phyloP scores from a whole-genome alignment of 805 yeast species.

The Zygoascus tannicola region DNA sequence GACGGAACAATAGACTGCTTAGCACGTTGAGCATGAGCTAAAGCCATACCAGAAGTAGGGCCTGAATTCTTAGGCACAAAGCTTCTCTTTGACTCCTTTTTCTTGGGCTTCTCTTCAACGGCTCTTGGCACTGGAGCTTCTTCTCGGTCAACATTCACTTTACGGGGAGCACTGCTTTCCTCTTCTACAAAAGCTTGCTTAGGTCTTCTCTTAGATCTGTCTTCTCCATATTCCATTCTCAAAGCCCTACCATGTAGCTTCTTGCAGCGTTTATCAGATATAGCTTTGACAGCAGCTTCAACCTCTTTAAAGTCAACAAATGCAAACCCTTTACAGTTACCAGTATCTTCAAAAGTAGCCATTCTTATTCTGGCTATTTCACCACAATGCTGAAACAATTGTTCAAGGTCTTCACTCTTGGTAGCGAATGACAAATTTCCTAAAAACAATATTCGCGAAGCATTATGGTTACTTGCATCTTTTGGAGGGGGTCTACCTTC shows the following conservation, averaged over 20 bases:
- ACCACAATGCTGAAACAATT: conserved; percentile 87
- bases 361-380: conserved; percentile 75
- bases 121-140: conserved; percentile 10
- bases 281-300: conserved; percentile 73
- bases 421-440: conserved; percentile 93
- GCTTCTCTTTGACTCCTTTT: background rate
- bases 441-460: conserved; percentile 79
- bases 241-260: conserved; percentile 63
- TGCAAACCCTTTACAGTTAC: conserved; percentile 95
- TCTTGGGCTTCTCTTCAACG: conserved; percentile 1
- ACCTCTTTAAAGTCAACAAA: conserved; percentile 79
- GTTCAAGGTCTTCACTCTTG: conserved; percentile 64
- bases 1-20: conserved; percentile 84
- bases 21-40: conserved; percentile 82
- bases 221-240: conserved; percentile 91
- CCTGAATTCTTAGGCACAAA: conserved; percentile 14
- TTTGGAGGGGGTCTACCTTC: conserved; percentile 77
- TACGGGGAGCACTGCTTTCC: conserved; percentile 4
- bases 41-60: conserved; percentile 61
- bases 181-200: conserved; percentile 2
- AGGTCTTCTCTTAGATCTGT: conserved; percentile 59
- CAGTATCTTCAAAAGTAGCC: conserved; percentile 97
- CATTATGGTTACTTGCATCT: conserved; percentile 49
- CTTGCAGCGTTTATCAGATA: conserved; percentile 59
- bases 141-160: background rate